Conservation (phyloP, 208 protist genomes). For the Trypanosoma boissoni region DNA sequence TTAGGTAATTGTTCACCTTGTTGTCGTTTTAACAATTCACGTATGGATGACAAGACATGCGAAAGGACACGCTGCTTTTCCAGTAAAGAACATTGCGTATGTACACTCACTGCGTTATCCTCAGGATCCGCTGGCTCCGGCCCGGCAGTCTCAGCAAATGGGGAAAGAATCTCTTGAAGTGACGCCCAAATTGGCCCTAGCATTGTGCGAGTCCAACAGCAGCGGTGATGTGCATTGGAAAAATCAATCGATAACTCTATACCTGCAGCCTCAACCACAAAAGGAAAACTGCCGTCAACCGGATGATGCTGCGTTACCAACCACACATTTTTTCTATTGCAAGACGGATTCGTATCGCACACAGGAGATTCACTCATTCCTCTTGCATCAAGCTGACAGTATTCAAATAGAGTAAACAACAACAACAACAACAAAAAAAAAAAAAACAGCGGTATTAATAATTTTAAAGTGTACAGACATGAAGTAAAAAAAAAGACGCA, state of each 20-base stretch:
- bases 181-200: conserved; percentile 31
- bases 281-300: conserved; percentile 18
- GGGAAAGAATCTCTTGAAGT: neutral
- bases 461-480: too few species aligned
- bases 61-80: conserved; percentile 2
- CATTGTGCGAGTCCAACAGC: conserved; percentile 61
- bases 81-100: too few species aligned
- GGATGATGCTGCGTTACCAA: conserved; percentile 6
- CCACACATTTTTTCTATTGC: conserved; percentile 9
- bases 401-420: neutral
- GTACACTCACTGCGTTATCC: too few species aligned
- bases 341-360: neutral
- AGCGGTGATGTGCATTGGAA: conserved; percentile 32
- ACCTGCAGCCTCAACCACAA: conserved; percentile 6
- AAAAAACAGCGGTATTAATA: too few species aligned
- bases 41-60: conserved; percentile 5
- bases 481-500: neutral
- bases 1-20: conserved; percentile 21
- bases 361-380: neutral
- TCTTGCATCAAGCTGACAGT: neutral
- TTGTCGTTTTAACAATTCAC: conserved; percentile 15
- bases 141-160: too few species aligned
- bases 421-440: too few species aligned
- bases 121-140: too few species aligned
- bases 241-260: conserved; percentile 24